Base-by-base conservation (phyloP, 202 grass and related monocot genomes). In the Schoenoplectus tabernaemontani region DNA sequence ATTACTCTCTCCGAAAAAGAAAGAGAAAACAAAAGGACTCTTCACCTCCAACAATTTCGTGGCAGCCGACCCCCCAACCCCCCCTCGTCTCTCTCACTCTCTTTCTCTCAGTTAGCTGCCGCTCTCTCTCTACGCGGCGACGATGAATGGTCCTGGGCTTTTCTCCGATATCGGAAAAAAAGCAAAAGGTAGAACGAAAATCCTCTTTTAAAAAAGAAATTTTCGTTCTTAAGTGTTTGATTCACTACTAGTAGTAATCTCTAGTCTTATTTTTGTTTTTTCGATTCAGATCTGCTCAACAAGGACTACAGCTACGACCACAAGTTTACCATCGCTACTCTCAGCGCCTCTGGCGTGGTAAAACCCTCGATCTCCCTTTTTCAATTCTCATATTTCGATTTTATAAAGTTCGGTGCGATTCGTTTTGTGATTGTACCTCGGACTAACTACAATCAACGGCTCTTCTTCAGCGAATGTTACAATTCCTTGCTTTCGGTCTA, bases 241-340 rank as follows among this genome's bases (percentile, higher is more conserved):
- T 33, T 47, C 16, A 24, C 34, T 63, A 13, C 8, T 78, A 10
- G 54, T 15, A 67, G 78, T 93, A 9, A 86, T 84, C 77, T 86
- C 72, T 32, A 65, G 51, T 42, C 32, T 6, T 30, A 4, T 39
- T 88, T 67, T 26, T 57, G 75, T 19, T 33, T 65, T 59, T n/a
- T 53, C 68, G 43, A 74, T 87, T 85, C 83, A 96, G 93, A 92
- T 96, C 90, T 96, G 54, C 88, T 96, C 76, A 90, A 86, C 30
- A 96, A 64, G 88, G 93, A 92, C 88, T 96, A 96, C 79, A 88
- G 71, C 76, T 96, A 92, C 76, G 90, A 96, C 84, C 88, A 96
- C 83, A 96, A 96, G 77, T 66, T 96, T 23, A 87, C 84, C 80
- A 39, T 96, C 3, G 90, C 84, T 54, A 89, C 86, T 83, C 66